Percentiles rank a stretch among this genome's conserved stretches.
Evolutionary conservation across 345 rosid species (phyloP).

Genomic region (Syzygium aromaticum): DNA sequence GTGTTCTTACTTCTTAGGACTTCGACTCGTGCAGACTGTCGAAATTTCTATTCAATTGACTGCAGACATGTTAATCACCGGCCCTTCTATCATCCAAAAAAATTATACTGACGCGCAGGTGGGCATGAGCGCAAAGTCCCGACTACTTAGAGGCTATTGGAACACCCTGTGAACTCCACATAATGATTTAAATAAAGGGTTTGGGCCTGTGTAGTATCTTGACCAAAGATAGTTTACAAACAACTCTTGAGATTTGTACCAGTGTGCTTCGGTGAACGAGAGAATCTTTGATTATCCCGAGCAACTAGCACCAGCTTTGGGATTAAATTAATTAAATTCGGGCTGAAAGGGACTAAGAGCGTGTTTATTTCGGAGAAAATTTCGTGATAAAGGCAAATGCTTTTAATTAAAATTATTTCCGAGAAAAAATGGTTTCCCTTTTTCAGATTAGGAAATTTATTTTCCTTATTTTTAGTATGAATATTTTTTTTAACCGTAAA

Average conservation of each 20-base stretch:
- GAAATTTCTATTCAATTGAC: neutral
- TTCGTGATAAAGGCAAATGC: too few species aligned
- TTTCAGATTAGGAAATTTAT: too few species aligned
- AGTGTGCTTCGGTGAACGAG: neutral
- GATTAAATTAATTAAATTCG: neutral
- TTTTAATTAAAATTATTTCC: too few species aligned
- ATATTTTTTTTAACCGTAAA: too few species aligned
- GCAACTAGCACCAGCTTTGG: neutral
- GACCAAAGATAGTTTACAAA: neutral
- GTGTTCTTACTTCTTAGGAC: too few species aligned
- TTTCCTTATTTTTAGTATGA: too few species aligned
- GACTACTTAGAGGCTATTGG: neutral
- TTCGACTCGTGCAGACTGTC: neutral
- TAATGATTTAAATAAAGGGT: neutral
- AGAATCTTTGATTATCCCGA: neutral
- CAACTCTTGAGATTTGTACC: neutral
- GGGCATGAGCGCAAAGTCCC: neutral
- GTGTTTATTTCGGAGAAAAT: too few species aligned
- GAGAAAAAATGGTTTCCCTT: too few species aligned
- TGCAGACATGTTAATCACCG: neutral
- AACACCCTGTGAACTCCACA: neutral
- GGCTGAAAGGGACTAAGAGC: too few species aligned
- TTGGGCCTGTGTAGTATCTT: neutral
- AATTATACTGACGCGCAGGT: neutral
- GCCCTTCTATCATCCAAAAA: neutral